Evolutionary conservation across 2,329 filamentous ascomycete genomes (phyloP), one percentile per base, ranked within the genome.

Genomic region (Spiromastix sp.): DNA sequence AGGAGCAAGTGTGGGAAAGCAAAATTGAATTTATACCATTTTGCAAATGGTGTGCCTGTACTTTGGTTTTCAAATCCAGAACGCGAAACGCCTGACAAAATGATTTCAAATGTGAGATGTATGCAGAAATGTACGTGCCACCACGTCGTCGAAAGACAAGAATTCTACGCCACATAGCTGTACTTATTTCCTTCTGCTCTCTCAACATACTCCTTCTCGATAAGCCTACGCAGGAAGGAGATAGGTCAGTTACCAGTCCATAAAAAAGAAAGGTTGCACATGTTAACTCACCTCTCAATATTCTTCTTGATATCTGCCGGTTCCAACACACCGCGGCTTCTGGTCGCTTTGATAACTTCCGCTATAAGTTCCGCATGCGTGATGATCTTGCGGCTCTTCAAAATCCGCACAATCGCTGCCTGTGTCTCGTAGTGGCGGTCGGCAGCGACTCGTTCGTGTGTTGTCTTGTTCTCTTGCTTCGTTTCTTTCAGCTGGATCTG

Each of bases 401-500:
- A 87, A 52, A 98, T 93, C 12, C 91, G 70, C 42, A 98, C 91
- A 53, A 98, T 93, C 1, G 91, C 89, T 1, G 91, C 91, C 59
- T 98, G 91, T 0, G 87, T 95, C 64, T 98, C 93, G 51, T 93
- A 94, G 52, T 94, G 85, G 33, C 91, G 70, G 54, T 98, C 91
- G 34, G 83, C 81, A 0, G 79, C 80, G 4, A 98, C 85, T 28
- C 85, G 76, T 59, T 94, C 81, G 59, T 96, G 86, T 1, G 87
- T 96, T 49, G 82, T 85, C 60, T 86, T 83, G 63, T 95, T 95
- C 62, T 98, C 91, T 52, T 89, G 82, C 50, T 82, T 83, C 1
- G 91, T 96, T 63, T 98, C 91, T 62, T 91, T 93, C 33, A 95
- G 73, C 61, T 98, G 91, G 48, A 98, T 91, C 61, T 95, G 89